Percentiles rank a stretch among this genome's conserved stretches.
These are phyloP conservation scores for Boletales sp. DNA, from an alignment of 768 basidiomycete genomes.

Conservation along the genomic window DNA sequence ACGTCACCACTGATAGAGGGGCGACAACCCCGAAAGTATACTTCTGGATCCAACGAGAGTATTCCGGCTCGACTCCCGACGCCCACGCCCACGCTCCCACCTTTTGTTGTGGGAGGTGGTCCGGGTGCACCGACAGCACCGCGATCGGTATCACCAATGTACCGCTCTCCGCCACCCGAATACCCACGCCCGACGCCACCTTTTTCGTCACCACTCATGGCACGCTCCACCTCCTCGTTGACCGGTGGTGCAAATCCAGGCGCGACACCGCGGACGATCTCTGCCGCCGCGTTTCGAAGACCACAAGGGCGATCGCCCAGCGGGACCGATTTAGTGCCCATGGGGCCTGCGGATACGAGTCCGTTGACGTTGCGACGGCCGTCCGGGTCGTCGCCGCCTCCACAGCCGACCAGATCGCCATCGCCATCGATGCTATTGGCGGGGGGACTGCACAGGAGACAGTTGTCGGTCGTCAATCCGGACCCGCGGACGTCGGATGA, in stretches of 20 bases:
- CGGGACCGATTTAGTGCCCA: not conserved
- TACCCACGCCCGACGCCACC: conserved; percentile 37
- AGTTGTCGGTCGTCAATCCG: conserved; percentile 27
- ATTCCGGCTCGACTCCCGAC: conserved; percentile 8
- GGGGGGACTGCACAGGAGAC: conserved; percentile 6
- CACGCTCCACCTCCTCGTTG: conserved; percentile 33
- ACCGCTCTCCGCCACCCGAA: conserved; percentile 41
- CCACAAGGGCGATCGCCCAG: conserved; percentile 37
- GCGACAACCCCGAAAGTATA: conserved; percentile 1
- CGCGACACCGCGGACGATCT: conserved; percentile 52
- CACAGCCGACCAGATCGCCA: not conserved
- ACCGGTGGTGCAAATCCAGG: conserved; percentile 28
- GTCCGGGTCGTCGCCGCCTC: conserved; percentile 32
- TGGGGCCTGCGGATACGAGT: conserved; percentile 39
- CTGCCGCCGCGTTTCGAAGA: conserved; percentile 71
- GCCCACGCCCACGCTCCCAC: not conserved
- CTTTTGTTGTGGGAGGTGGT: not conserved
- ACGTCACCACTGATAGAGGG: conserved; percentile 6
- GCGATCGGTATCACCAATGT: conserved; percentile 1
- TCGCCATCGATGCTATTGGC: conserved; percentile 4
- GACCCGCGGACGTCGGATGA: conserved; percentile 27
- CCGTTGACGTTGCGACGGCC: conserved; percentile 50
- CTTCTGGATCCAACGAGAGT: conserved; percentile 3
- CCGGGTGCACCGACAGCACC: conserved; percentile 1
- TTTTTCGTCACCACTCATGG: conserved; percentile 29